These are phyloP conservation scores for Eucommia ulmoides DNA, from an alignment of 257 asterid genomes.

Conservation along the genomic window DNA sequence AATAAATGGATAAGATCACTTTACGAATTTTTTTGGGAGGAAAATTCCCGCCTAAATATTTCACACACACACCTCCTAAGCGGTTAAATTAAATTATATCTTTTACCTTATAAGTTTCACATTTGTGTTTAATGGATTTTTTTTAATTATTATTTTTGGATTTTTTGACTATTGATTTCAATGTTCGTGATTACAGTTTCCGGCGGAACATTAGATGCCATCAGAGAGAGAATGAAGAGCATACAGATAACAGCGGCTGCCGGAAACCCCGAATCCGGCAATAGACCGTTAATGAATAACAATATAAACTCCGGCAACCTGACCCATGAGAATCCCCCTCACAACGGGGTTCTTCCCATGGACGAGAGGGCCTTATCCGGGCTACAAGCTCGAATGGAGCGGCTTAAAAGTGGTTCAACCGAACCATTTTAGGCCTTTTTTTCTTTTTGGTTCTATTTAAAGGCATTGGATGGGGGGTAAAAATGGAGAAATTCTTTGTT, in stretches of 20 bases:
- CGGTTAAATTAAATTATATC: too few species aligned
- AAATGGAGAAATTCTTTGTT: too few species aligned
- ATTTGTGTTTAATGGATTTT: too few species aligned
- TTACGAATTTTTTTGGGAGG: too few species aligned
- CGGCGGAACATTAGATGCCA: constrained; percentile 83
- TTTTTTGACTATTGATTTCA: too few species aligned
- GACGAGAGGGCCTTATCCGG: constrained; percentile 96
- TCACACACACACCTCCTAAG: too few species aligned
- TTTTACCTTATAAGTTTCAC: too few species aligned
- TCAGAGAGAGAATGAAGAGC: constrained; percentile 98
- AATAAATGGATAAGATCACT: too few species aligned
- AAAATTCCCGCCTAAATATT: too few species aligned
- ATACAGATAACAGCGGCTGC: constrained; percentile 68
- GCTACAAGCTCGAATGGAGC: constrained; percentile 97
- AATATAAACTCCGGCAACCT: constrained; percentile 20
- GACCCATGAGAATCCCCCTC: constrained; percentile 39
- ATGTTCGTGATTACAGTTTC: constrained; percentile 44
- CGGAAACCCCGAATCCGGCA: constrained; percentile 49
- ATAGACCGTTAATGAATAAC: constrained; percentile 40
- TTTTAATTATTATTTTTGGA: too few species aligned
- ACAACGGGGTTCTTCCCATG: constrained; percentile 70
- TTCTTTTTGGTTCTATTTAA: too few species aligned
- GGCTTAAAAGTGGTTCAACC: constrained; percentile 79
- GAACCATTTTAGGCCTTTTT: constrained; percentile 63
- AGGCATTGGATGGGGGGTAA: too few species aligned